Percentiles rank a stretch among this genome's conserved stretches.
Evolutionary conservation across 768 basidiomycete genomes (phyloP).

Genomic region (Lactarius trivialis): DNA sequence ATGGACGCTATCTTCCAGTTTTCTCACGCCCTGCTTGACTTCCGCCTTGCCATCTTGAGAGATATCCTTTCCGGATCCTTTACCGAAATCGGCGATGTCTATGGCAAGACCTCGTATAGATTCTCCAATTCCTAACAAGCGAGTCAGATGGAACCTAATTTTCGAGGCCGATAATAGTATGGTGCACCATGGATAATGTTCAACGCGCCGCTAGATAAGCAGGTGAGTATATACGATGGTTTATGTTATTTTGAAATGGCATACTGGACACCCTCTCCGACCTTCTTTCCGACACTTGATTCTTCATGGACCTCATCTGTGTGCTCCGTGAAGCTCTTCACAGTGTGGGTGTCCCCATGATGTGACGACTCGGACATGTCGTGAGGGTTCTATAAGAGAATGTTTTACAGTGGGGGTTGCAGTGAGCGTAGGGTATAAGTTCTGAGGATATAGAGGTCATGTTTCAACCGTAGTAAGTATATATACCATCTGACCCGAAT

Average conservation of each 20-base stretch:
- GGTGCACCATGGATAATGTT: conserved; percentile 7
- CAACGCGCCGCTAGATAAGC: not conserved
- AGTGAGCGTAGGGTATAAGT: not conserved
- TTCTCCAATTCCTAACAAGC: conserved; percentile 13
- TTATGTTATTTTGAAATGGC: not conserved
- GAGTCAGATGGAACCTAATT: not conserved
- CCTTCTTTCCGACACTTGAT: not conserved
- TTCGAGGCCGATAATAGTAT: not conserved
- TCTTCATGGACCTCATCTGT: not conserved
- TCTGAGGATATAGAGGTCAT: not conserved
- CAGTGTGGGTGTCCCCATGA: not conserved
- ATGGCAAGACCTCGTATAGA: conserved; percentile 9
- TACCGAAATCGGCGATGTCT: conserved; percentile 12
- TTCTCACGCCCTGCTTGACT: conserved; percentile 8
- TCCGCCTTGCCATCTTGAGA: conserved; percentile 1
- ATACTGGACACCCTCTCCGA: conserved; percentile 12
- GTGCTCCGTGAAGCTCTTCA: not conserved
- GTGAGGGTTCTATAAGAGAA: not conserved
- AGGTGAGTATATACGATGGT: not conserved
- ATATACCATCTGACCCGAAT: not conserved
- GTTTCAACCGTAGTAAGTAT: not conserved
- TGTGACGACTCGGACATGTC: conserved; percentile 8
- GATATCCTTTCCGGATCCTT: conserved; percentile 10
- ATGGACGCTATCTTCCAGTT: not conserved
- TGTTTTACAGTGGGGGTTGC: not conserved